These are phyloP conservation scores for Phanerodontia chrysosporium DNA, from an alignment of 768 basidiomycete species.

Conservation along the genomic window DNA sequence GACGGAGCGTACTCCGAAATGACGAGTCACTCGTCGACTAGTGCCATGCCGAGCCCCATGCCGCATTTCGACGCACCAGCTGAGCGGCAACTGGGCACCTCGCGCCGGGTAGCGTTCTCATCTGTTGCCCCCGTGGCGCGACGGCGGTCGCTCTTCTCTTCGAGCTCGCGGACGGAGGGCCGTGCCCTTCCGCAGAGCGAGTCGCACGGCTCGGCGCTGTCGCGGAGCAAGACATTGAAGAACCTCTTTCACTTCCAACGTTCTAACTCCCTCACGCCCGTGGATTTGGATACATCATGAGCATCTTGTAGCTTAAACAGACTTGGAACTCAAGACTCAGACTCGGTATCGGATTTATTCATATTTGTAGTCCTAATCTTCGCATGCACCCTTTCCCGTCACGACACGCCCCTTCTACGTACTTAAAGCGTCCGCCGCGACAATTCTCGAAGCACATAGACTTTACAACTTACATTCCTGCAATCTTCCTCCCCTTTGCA, in stretches of 20 bases:
- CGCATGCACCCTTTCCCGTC: background rate
- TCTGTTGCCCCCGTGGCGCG: conserved; percentile 2
- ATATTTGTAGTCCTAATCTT: conserved; percentile 2
- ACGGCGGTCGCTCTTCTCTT: conserved; percentile 9
- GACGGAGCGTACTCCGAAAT: background rate
- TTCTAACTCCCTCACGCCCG: conserved; percentile 9
- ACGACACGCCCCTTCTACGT: background rate
- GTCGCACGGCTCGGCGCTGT: background rate
- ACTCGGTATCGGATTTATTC: background rate
- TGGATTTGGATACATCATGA: background rate
- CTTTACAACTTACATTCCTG: background rate
- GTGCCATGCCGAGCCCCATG: background rate
- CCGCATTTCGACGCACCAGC: background rate
- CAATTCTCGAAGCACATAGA: background rate
- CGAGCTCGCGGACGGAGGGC: background rate
- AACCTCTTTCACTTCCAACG: conserved; percentile 9
- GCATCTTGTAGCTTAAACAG: background rate
- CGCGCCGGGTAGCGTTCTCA: conserved; percentile 11
- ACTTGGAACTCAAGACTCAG: background rate
- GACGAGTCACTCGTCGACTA: background rate
- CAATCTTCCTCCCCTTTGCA: background rate
- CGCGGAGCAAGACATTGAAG: conserved; percentile 13
- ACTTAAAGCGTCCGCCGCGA: background rate
- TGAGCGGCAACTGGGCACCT: background rate
- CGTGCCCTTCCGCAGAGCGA: background rate